Conservation (phyloP, 2,329 filamentous ascomycete species). For the Madurella mycetomatis region DNA sequence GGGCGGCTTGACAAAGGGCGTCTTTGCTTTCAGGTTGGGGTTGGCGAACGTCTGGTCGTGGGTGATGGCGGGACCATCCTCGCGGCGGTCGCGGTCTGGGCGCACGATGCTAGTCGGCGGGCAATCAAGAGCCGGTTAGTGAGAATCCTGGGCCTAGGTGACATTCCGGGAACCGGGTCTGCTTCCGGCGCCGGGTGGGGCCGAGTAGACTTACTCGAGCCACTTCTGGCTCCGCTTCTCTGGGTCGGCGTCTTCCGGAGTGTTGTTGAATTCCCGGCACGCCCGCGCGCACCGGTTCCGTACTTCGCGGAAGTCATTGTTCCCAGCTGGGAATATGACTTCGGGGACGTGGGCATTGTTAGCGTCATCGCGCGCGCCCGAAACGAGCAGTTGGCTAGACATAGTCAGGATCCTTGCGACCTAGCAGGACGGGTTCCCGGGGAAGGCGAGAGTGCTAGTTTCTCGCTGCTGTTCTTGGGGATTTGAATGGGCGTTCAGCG, state of each 20-base stretch:
- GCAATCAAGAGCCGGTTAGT: neutral
- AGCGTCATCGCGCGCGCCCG: neutral
- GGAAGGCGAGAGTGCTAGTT: no score
- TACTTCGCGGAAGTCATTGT: constrained; percentile 29
- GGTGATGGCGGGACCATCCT: constrained; percentile 19
- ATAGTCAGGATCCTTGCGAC: neutral
- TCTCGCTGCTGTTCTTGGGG: no score
- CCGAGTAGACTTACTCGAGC: constrained; percentile 25
- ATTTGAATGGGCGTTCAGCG: no score
- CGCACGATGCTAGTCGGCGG: constrained; percentile 25
- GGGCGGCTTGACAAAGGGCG: constrained; percentile 32
- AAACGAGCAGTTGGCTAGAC: neutral
- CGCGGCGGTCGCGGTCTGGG: constrained; percentile 22
- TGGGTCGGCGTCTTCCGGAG: constrained; percentile 28
- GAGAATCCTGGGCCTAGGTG: neutral
- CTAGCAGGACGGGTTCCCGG: no score
- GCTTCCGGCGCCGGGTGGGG: no score
- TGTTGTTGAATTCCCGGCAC: constrained; percentile 30
- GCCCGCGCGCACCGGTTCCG: constrained; percentile 28
- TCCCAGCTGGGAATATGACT: constrained; percentile 29
- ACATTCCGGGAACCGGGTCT: neutral
- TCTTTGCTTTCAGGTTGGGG: constrained; percentile 25
- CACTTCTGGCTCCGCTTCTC: constrained; percentile 26
- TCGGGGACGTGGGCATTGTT: neutral
- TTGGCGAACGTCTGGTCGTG: constrained; percentile 28